phyloP scores from a whole-genome alignment of 352 stramenopile species.

The Halophytophthora polymorphica region DNA sequence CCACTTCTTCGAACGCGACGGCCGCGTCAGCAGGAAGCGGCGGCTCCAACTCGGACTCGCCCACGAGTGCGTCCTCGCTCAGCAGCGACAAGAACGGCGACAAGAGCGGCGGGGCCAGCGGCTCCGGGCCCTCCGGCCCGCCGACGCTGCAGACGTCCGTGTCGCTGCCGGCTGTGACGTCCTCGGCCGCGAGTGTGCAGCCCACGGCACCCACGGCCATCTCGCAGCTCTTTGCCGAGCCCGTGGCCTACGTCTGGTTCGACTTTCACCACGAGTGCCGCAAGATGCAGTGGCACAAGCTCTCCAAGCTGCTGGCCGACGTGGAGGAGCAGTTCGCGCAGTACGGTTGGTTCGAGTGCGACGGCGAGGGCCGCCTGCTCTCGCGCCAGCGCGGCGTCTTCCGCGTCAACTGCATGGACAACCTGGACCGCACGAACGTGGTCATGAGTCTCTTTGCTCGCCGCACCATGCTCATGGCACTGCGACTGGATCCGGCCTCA shows the following conservation, averaged over 20 bases:
- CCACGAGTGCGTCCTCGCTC: constrained; percentile 27
- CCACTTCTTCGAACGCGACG: constrained; percentile 6
- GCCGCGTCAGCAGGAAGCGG: constrained; percentile 2
- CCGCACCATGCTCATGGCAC: constrained; percentile 63
- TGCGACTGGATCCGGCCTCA: not conserved
- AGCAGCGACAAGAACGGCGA: constrained; percentile 22
- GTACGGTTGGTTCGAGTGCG: constrained; percentile 67
- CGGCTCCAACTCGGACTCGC: constrained; percentile 23
- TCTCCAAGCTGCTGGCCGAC: constrained; percentile 87
- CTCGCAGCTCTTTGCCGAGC: constrained; percentile 55
- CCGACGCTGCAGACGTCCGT: constrained; percentile 17
- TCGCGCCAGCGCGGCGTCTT: constrained; percentile 89
- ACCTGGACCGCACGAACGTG: constrained; percentile 92
- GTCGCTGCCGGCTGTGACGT: constrained; percentile 13
- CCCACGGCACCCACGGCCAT: constrained; percentile 39
- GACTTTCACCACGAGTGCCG: constrained; percentile 97
- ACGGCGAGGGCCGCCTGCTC: constrained; percentile 39
- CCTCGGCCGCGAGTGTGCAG: not conserved
- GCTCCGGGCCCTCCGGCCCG: constrained; percentile 6
- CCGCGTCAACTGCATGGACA: constrained; percentile 98
- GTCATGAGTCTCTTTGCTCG: constrained; percentile 88
- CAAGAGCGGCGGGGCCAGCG: constrained; percentile 3
- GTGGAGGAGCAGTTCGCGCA: constrained; percentile 83
- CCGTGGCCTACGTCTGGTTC: constrained; percentile 90
- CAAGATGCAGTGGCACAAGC: constrained; percentile 91